Base-by-base conservation (phyloP, 441 rosid genomes). In the Populus tomentosa region DNA sequence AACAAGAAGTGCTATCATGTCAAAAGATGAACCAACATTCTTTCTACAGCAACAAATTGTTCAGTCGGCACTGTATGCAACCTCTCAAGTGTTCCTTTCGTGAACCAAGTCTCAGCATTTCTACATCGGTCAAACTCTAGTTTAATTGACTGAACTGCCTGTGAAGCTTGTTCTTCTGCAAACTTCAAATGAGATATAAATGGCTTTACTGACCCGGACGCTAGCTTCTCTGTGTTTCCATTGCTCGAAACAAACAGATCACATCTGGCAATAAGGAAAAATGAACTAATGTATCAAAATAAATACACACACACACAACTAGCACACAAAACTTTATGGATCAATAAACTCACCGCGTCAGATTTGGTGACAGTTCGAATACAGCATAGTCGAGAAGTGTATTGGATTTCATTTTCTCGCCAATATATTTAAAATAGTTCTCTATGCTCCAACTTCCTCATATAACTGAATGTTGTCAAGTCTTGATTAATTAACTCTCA, bases 81-180 rank as follows among this genome's bases (percentile, higher is more conserved):
- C 99, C 99, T 92, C 85, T 97, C 97, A 71, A 97, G 90, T 16
- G 98, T 94, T 83, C 97, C 98, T 89, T 93, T 97, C 0, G 98
- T 93, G 87, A 97, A 94, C 96, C 98, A 94, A 71, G 85, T 76
- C 78, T 88, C 87, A 18, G 89, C 89, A 89, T 89, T 75, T 80
- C 84, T 82, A 36, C 32, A 68, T 79, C 84, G 83, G 62, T 89
- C 91, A 75, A 85, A 92, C 80, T 93, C 90, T 56, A 94, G 95
- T 87, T 84, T 93, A 76, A 94, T 86, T 56, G 90, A 86, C 77
- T 82, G 91, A 83, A 78, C 90, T 20, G 91, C 84, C 56, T 69
- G 75, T 20, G 89, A 88, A 67, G 89, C 86, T 83, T 92, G 98
- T 78, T 92, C 95, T 87, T 94, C 97, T 21, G 90, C 98, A 78